A percentile compares a stretch with the other conserved stretches of the same genome.
These are phyloP conservation scores for Psilocybe cubensis DNA, from an alignment of 768 basidiomycete genomes.

Conservation along the genomic window DNA sequence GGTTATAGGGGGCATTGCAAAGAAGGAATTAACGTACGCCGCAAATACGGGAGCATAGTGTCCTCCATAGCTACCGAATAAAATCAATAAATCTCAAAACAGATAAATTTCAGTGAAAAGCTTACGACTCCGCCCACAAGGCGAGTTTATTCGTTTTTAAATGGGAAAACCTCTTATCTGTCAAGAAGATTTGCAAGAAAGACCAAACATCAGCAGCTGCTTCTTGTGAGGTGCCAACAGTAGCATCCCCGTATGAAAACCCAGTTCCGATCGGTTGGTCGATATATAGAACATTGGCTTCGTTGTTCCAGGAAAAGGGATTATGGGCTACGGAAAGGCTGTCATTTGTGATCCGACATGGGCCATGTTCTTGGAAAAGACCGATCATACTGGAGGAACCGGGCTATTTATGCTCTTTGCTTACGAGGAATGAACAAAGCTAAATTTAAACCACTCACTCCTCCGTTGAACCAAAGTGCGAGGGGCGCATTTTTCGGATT, in stretches of 20 bases:
- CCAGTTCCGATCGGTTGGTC: constrained; percentile 70
- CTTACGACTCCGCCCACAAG: constrained; percentile 66
- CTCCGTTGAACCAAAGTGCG: constrained; percentile 71
- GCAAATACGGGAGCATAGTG: constrained; percentile 75
- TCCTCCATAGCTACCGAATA: constrained; percentile 67
- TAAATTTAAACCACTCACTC: too few relatives aligned
- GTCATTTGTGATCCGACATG: constrained; percentile 67
- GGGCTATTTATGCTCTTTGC: constrained; percentile 36
- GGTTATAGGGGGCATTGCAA: too few relatives aligned
- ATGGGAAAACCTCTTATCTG: constrained; percentile 54
- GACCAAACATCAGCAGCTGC: constrained; percentile 64
- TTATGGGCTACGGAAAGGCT: constrained; percentile 50
- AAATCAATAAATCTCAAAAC: too few relatives aligned
- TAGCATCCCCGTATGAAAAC: constrained; percentile 58
- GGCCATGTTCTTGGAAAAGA: constrained; percentile 76
- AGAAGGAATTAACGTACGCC: constrained; percentile 33
- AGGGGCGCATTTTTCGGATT: constrained; percentile 63
- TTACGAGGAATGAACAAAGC: too few relatives aligned
- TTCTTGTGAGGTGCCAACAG: constrained; percentile 51
- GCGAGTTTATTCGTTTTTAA: constrained; percentile 49
- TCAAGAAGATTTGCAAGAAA: constrained; percentile 68
- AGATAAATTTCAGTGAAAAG: neutral
- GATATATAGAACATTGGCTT: constrained; percentile 61
- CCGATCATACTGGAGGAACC: constrained; percentile 64
- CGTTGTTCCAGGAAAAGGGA: constrained; percentile 61